phyloP scores from a whole-genome alignment of 768 basidiomycete species.

The Auricularia sp. region DNA sequence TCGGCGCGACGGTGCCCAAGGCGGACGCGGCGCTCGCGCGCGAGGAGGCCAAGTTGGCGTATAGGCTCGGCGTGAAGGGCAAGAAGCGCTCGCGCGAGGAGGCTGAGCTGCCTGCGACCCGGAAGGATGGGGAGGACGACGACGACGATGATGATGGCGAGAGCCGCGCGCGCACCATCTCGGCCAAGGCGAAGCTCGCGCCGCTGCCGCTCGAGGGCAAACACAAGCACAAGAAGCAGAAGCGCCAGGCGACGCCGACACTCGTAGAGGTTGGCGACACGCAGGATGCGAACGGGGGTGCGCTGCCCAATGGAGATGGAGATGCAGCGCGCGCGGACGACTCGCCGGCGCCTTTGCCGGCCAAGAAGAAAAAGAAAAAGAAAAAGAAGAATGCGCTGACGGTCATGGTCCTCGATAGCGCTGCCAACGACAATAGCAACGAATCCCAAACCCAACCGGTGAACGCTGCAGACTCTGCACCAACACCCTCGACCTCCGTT shows the following conservation, averaged over 20 bases:
- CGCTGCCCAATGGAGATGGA: neutral
- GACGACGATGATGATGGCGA: constrained; percentile 48
- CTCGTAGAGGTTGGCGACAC: no score
- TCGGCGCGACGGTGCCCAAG: constrained; percentile 56
- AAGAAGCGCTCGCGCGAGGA: constrained; percentile 40
- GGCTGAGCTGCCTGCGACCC: constrained; percentile 23
- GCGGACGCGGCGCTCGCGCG: constrained; percentile 31
- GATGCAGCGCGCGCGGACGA: neutral
- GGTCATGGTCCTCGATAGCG: no score
- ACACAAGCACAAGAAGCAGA: constrained; percentile 35
- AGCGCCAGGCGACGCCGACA: neutral
- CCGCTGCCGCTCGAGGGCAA: constrained; percentile 37
- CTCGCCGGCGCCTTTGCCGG: neutral
- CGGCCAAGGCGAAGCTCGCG: constrained; percentile 50
- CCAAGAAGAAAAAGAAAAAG: constrained; percentile 18
- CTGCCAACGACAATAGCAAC: no score
- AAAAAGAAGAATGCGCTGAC: constrained; percentile 5
- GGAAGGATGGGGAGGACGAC: constrained; percentile 19
- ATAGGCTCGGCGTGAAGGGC: constrained; percentile 39
- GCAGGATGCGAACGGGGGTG: no score
- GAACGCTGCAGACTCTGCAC: no score
- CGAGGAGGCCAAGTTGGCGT: constrained; percentile 54
- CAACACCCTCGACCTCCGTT: no score
- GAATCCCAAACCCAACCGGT: no score
- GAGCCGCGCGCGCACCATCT: constrained; percentile 45